Evolutionary conservation across 2,329 filamentous ascomycete species (phyloP).

Genomic region (Lachnellula hyalina): DNA sequence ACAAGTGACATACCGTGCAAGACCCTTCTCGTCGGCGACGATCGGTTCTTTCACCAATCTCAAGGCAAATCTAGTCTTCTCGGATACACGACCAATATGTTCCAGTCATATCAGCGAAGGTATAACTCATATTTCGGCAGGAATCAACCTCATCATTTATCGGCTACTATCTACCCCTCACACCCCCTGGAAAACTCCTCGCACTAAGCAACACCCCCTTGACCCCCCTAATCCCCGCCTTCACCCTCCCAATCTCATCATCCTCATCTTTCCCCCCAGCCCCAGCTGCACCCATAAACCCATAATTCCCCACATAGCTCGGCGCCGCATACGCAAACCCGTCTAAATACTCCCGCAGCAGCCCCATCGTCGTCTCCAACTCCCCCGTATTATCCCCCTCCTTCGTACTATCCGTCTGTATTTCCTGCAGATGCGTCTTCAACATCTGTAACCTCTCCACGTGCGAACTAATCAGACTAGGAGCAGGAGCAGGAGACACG

Average conservation of each 20-base stretch:
- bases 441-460: neutral
- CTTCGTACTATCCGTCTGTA: constrained; percentile 32
- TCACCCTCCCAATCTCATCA: constrained; percentile 68
- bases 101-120: no score
- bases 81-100: no score
- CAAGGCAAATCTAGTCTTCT: no score
- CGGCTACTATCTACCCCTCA: constrained; percentile 8
- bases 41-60: no score
- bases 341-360: constrained; percentile 62
- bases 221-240: constrained; percentile 69
- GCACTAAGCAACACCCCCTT: constrained; percentile 75
- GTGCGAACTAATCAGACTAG: neutral
- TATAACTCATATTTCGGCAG: no score
- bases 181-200: constrained; percentile 58
- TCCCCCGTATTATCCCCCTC: constrained; percentile 21
- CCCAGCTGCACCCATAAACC: constrained; percentile 32
- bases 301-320: constrained; percentile 23
- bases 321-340: constrained; percentile 45
- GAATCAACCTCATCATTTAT: no score
- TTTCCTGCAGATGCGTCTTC: constrained; percentile 26
- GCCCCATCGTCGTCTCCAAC: constrained; percentile 33
- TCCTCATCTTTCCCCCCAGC: constrained; percentile 43
- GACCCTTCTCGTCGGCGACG: no score
- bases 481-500: constrained; percentile 27
- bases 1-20: no score